Evolutionary conservation across 1,284 basidiomycete genomes (phyloP).

Genomic region (Phaffia rhodozyma): DNA sequence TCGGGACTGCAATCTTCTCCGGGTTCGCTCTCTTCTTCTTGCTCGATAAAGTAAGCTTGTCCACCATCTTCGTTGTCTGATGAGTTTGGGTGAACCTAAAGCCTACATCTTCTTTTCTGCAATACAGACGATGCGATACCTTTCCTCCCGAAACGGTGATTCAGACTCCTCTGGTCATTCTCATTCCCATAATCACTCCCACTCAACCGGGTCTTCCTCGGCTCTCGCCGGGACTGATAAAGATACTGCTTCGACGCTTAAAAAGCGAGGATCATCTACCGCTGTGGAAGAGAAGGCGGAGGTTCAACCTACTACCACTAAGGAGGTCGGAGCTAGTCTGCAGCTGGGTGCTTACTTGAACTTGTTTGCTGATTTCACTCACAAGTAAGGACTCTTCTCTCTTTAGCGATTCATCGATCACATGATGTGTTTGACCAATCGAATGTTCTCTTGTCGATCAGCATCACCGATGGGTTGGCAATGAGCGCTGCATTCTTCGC

Average conservation of each 20-base stretch:
- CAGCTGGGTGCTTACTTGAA: constrained; percentile 80
- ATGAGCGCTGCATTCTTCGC: constrained; percentile 88
- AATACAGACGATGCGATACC: constrained; percentile 7
- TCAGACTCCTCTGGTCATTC: constrained; percentile 31
- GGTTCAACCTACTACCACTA: constrained; percentile 32
- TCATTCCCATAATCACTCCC: constrained; percentile 40
- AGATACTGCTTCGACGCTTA: constrained; percentile 23
- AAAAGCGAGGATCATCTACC: constrained; percentile 20
- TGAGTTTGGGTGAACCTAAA: too few species aligned
- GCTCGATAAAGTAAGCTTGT: constrained; percentile 69
- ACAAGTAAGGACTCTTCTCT: constrained; percentile 27
- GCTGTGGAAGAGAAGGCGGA: constrained; percentile 20
- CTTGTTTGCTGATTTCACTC: constrained; percentile 39
- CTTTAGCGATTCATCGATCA: constrained; percentile 77
- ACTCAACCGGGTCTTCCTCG: constrained; percentile 18
- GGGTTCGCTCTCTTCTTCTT: constrained; percentile 80
- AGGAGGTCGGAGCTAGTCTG: constrained; percentile 38
- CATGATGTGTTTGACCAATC: not conserved
- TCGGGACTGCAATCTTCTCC: constrained; percentile 69
- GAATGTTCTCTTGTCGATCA: not conserved
- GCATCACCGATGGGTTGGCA: constrained; percentile 18
- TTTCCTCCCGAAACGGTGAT: constrained; percentile 12
- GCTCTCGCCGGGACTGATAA: constrained; percentile 25
- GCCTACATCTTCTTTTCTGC: too few species aligned
- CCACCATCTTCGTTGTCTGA: too few species aligned